A percentile compares a stretch with the other conserved stretches of the same genome.
phyloP scores from a whole-genome alignment of 139 green algal species.

The Picochlorum sp. region DNA sequence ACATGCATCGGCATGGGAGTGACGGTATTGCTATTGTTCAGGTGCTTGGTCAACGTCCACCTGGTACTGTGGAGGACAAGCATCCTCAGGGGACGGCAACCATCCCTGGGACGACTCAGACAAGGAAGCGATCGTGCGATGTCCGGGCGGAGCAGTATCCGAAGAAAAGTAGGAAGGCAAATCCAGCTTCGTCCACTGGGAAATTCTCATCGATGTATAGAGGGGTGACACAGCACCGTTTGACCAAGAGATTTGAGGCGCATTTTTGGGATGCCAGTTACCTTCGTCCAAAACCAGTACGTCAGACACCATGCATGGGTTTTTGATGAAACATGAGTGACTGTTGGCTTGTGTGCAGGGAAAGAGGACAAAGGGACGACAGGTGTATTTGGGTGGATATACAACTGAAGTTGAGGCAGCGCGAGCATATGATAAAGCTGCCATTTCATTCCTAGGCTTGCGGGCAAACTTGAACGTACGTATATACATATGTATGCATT shows the following conservation, averaged over 20 bases:
- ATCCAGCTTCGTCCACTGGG: conserved; percentile 9
- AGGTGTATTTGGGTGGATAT: conserved; percentile 72
- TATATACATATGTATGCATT: conserved; percentile 26
- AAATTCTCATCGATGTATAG: conserved; percentile 24
- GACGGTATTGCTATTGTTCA: too few species aligned
- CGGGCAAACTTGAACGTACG: conserved; percentile 42
- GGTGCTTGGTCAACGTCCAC: too few species aligned
- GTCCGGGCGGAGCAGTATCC: conserved; percentile 2
- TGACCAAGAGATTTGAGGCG: conserved; percentile 64
- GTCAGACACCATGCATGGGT: neutral
- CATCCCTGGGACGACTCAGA: too few species aligned
- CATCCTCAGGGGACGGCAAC: too few species aligned
- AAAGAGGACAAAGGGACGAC: conserved; percentile 50
- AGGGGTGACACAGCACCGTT: conserved; percentile 53
- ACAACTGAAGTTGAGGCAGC: conserved; percentile 59
- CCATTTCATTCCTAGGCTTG: conserved; percentile 54
- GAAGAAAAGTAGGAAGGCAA: conserved; percentile 31
- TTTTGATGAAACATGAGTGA: conserved; percentile 14
- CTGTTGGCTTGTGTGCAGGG: conserved; percentile 13
- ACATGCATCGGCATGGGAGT: too few species aligned
- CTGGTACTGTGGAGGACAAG: too few species aligned
- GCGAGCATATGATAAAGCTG: conserved; percentile 66
- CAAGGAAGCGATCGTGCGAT: neutral
- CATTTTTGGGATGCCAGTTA: conserved; percentile 66
- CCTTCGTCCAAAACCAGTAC: conserved; percentile 4